phyloP scores from a whole-genome alignment of 805 yeast genomes.

The Torulaspora franciscae region DNA sequence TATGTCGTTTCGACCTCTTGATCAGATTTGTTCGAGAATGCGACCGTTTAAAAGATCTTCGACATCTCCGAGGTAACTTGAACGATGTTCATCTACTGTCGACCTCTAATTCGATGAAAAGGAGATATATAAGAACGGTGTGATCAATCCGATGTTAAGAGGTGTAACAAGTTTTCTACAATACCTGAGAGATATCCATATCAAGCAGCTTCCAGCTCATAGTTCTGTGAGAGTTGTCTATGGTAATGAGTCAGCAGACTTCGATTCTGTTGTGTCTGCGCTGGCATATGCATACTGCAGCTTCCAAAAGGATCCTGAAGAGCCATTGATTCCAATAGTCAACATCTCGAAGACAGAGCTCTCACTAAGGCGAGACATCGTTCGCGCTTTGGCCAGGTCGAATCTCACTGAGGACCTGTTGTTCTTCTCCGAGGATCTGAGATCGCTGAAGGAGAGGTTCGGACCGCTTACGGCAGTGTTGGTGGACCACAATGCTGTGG shows the following conservation, averaged over 20 bases:
- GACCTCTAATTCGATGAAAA: not conserved
- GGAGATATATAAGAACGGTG: not conserved
- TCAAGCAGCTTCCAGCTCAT: constrained; percentile 3
- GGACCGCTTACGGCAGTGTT: constrained; percentile 45
- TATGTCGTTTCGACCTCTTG: not conserved
- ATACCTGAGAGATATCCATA: constrained; percentile 9
- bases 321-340: constrained; percentile 59
- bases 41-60: not conserved
- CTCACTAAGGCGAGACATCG: constrained; percentile 64
- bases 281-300: constrained; percentile 57
- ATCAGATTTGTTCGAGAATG: not conserved
- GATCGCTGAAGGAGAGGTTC: constrained; percentile 16
- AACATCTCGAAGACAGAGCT: constrained; percentile 69
- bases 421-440: constrained; percentile 64
- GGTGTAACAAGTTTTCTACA: constrained; percentile 12
- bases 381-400: constrained; percentile 45
- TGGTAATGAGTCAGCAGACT: constrained; percentile 84
- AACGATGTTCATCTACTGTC: not conserved
- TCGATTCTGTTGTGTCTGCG: constrained; percentile 83
- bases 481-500: constrained; percentile 80
- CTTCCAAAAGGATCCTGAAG: constrained; percentile 28
- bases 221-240: constrained; percentile 20
- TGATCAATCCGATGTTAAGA: constrained; percentile 8
- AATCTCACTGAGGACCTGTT: constrained; percentile 47
- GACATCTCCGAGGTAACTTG: not conserved